Base-by-base conservation (phyloP, 169 alveolate species). In the Plasmodium gallinaceum region DNA sequence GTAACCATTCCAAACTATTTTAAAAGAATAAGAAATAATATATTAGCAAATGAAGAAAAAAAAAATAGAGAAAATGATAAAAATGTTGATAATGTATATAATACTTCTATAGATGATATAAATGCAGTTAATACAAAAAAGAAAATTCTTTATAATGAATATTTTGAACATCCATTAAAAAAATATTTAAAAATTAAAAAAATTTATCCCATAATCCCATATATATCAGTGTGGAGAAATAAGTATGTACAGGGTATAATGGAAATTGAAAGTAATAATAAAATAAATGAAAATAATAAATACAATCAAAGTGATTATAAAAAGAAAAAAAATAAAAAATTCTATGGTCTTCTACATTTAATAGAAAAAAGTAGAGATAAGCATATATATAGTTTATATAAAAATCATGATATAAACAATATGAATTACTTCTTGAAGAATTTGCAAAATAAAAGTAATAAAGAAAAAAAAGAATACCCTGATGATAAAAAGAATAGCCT, bases 231-330 rank as follows among this genome's bases (percentile, higher is more conserved):
- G 26, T 78, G 89, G 89, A 45, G 48, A 39, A 51, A 66, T 78
- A 78, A 32, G 65, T 78, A 78, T 65, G 22, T 78, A 52, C 89
- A 78, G 64, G 89, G 89, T 12, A 66, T 78, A 24, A 78, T 78
- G 89, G 89, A 78, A 16, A 78, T 78, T 8, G 89, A 70, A 51
- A 78, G 65, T 51, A 22, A 60, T 20, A 26, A 57, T 65, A 48
- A 78, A 16, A 78, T 12, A 7, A 42, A 20, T 45, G 74, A 45
- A 32, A 43, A 45, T 16, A 37, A n/a, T 0, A 72, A 54, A 20
- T 32, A 10, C 24, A 57, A 20, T 42, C 22, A 24, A 9, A 8
- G n/a, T 7, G 20, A 24, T 58, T 18, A 42, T 16, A 26, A 61
- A 16, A 43, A 42, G 18, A 74, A 37, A 60, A 8, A 51, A 42